Percentiles rank a stretch among this genome's conserved stretches.
These are phyloP conservation scores for Tetradesmus obliquus DNA, from an alignment of 139 green algal genomes.

Conservation along the genomic window DNA sequence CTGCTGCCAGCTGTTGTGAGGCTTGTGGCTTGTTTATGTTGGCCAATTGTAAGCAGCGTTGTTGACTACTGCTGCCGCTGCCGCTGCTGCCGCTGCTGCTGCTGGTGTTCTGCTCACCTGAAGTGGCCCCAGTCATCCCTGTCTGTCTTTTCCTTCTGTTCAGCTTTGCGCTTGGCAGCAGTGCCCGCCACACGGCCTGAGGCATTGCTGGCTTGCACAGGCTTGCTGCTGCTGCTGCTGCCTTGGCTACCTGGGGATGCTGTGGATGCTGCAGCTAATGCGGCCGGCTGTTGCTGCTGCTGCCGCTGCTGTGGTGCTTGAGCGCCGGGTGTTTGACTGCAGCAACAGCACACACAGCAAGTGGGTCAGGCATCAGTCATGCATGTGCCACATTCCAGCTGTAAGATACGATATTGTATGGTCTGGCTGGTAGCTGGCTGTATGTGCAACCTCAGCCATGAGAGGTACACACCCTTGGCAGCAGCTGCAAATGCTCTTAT, in stretches of 20 bases:
- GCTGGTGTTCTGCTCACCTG: background rate
- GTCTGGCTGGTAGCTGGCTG: no score
- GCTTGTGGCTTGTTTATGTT: no score
- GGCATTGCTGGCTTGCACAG: background rate
- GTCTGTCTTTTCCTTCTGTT: background rate
- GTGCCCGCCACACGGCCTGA: background rate
- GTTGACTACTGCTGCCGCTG: background rate
- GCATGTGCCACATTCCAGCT: background rate
- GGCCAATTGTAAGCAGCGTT: no score
- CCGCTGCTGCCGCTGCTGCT: background rate
- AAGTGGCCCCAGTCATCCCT: slow-evolving; percentile 28
- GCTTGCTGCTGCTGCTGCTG: background rate
- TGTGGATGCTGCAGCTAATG: background rate
- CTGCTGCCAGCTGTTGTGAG: no score
- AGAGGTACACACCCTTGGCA: no score
- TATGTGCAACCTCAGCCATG: no score
- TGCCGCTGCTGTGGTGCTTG: background rate
- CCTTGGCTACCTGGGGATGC: background rate
- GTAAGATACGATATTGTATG: no score
- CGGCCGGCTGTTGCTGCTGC: background rate
- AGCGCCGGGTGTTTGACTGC: background rate
- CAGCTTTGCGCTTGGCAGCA: background rate
- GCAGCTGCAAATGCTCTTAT: no score
- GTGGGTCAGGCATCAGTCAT: background rate
- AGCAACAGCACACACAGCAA: background rate